Conservation (phyloP, 208 protist genomes). For the Trypanosoma platydactyli region DNA sequence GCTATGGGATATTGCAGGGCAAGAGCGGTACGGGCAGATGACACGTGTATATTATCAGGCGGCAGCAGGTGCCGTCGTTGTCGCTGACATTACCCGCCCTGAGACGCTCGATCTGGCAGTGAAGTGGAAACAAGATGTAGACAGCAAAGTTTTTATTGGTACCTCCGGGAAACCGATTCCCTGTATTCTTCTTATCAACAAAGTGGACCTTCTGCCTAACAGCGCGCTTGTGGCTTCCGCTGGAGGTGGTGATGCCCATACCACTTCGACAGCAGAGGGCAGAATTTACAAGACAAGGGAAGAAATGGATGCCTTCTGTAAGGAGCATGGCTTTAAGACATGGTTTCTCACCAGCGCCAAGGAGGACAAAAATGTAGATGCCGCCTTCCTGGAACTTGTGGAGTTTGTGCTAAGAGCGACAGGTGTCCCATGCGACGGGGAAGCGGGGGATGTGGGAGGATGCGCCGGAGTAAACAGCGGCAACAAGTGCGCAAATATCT, state of each 20-base stretch:
- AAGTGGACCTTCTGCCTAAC: conserved; percentile 75
- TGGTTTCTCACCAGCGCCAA: conserved; percentile 88
- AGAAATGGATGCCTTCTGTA: conserved; percentile 77
- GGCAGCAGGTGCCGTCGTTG: conserved; percentile 90
- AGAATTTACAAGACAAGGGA: conserved; percentile 65
- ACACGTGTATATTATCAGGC: conserved; percentile 91
- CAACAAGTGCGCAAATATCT: conserved; percentile 2
- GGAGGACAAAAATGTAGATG: conserved; percentile 84
- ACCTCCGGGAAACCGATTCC: conserved; percentile 41
- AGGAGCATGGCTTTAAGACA: conserved; percentile 63
- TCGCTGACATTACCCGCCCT: conserved; percentile 96
- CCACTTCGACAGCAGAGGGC: background rate
- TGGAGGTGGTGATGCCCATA: conserved; percentile 8
- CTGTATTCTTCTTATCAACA: conserved; percentile 77
- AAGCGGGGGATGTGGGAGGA: background rate
- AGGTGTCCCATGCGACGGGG: background rate
- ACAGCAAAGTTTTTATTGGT: conserved; percentile 59
- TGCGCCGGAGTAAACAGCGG: background rate
- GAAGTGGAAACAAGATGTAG: conserved; percentile 74
- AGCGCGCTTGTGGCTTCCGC: conserved; percentile 37
- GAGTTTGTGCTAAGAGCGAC: conserved; percentile 31
- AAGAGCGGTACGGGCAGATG: conserved; percentile 85
- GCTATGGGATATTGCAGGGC: conserved; percentile 89
- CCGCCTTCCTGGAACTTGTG: conserved; percentile 76
- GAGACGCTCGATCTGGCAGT: conserved; percentile 85